Evolutionary conservation across 2,329 filamentous ascomycete species (phyloP).

Genomic region (Pseudogymnoascus sp.): DNA sequence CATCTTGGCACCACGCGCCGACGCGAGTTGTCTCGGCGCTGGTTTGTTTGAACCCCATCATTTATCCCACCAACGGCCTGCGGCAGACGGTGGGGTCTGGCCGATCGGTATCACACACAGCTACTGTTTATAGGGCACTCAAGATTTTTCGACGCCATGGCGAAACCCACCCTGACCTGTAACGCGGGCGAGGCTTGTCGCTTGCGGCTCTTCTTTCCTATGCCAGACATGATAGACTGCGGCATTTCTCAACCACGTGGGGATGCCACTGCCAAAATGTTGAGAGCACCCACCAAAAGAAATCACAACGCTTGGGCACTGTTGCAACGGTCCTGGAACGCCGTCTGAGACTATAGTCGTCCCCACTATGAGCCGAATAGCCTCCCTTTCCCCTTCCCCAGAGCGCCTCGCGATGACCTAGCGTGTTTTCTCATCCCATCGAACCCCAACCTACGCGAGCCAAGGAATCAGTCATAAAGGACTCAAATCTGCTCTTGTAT

Average conservation of each 20-base stretch:
- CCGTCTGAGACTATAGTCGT: background rate
- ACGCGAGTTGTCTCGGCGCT: background rate
- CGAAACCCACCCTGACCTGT: background rate
- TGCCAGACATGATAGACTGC: background rate
- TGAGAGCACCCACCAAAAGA: background rate
- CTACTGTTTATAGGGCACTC: background rate
- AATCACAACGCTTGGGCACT: background rate
- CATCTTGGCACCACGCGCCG: background rate
- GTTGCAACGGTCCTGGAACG: slow-evolving; percentile 4
- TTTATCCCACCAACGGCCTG: background rate
- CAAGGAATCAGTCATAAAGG: slow-evolving; percentile 17
- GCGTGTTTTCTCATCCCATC: slow-evolving; percentile 15
- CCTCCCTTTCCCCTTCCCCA: background rate
- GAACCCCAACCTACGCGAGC: slow-evolving; percentile 12
- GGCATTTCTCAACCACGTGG: background rate
- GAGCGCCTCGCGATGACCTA: background rate
- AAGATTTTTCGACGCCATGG: slow-evolving; percentile 2
- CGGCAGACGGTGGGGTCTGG: background rate
- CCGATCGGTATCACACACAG: background rate
- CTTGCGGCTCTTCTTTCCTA: background rate
- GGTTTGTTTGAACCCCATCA: slow-evolving; percentile 3
- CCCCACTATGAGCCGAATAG: background rate
- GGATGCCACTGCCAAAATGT: background rate
- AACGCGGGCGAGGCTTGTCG: background rate
- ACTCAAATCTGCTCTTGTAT: slow-evolving; percentile 10